Percentiles rank a stretch among this genome's conserved stretches.
Conservation (phyloP, 176 grass and related monocot species). For the Oryza australiensis region DNA sequence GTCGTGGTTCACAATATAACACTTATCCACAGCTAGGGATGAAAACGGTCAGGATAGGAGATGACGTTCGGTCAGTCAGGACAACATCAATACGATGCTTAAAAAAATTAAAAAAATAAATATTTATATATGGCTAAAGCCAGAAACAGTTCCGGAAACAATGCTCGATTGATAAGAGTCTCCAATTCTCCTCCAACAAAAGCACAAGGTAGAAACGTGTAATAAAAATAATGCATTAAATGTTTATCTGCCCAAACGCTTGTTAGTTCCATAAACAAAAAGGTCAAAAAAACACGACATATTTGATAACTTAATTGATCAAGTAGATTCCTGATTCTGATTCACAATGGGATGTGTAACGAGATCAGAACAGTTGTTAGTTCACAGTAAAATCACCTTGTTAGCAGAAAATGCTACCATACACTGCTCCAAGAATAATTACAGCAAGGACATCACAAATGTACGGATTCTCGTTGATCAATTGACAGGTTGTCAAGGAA, state of each 20-base stretch:
- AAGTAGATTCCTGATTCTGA: neutral
- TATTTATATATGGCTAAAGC: too few relatives aligned
- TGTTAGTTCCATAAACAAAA: neutral
- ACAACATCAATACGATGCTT: too few relatives aligned
- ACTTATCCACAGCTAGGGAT: neutral
- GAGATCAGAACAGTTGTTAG: conserved; percentile 1
- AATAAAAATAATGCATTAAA: neutral
- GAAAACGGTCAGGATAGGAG: too few relatives aligned
- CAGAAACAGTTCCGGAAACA: too few relatives aligned
- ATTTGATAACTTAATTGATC: neutral
- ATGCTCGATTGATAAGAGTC: neutral
- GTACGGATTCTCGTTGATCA: neutral
- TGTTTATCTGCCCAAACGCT: neutral
- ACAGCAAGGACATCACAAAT: neutral
- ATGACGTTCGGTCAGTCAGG: too few relatives aligned
- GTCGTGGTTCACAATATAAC: neutral
- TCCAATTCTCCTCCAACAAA: neutral
- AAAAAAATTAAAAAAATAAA: too few relatives aligned
- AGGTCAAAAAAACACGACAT: neutral
- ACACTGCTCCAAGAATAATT: neutral
- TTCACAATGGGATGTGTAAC: neutral
- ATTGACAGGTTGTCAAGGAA: neutral
- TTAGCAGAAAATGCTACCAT: conserved; percentile 5
- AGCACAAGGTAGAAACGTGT: neutral
- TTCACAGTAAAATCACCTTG: neutral